Evolutionary conservation across 2,329 filamentous ascomycete species (phyloP), one percentile per base, ranked within the genome.

Genomic region (Fusarium citri): DNA sequence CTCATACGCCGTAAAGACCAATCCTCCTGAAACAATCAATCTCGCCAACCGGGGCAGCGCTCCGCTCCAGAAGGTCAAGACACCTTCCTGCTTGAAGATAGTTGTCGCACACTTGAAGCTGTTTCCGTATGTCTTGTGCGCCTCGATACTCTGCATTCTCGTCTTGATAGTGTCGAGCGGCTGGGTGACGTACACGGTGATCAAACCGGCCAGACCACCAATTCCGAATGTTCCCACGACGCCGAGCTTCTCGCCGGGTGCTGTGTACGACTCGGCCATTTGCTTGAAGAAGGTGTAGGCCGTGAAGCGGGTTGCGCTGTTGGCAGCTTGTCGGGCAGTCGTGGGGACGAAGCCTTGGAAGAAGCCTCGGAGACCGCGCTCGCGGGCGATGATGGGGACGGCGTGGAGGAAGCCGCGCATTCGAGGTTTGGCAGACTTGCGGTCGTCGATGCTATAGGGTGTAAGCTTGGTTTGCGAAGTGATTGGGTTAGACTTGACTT

Each of bases 1-100:
- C 84, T 98, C 95, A 79, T 98, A 96, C 91, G 98, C 97, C 23
- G 96, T 97, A 78, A 99, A 99, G 42, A 99, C 96, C 76, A 99
- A 97, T 20, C 96, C 96, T 59, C 96, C 96, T 76, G 94, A 98
- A 80, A 98, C 81, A 43, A 98, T 92, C 73, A 99, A 80, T 60
- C 96, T 86, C 25, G 90, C 95, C 75, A 99, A 81, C 56, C 96
- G 86, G 2, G 96, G 96, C 72, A 98, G 77, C 23, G 96, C 95
- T 26, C 96, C 96, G 72, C 93, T 95, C 96, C 96, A 99, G 71
- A 98, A 92, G 1, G 94, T 97, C 42, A 95, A 79, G 15, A 98
- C 59, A 4, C 96, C 95, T 81, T 99, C 96, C 55, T 98, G 90
- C 81, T 89, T 92, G 79, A 96, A 92, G 71, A 99, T 97, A 76